These are phyloP conservation scores for Solanum sitiens DNA, from an alignment of 257 asterid species.

Conservation along the genomic window DNA sequence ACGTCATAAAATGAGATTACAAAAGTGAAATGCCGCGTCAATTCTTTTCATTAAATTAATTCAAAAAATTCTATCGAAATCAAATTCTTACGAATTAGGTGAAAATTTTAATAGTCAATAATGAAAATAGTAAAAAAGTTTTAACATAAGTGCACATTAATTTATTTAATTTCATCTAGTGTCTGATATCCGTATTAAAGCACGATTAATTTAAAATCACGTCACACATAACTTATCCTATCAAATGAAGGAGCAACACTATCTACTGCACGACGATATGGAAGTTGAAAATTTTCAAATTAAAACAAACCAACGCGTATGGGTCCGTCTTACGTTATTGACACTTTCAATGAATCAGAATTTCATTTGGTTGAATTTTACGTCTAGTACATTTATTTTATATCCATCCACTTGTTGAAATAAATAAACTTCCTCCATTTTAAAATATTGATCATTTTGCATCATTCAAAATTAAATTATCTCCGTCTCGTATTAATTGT, in stretches of 20 bases:
- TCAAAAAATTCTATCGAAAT: background rate
- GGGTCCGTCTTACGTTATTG: background rate
- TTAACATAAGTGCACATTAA: background rate
- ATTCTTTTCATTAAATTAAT: background rate
- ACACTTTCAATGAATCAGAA: background rate
- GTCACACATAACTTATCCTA: no score
- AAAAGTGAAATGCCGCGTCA: background rate
- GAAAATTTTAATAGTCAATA: no score
- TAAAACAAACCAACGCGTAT: background rate
- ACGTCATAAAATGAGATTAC: background rate
- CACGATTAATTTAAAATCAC: no score
- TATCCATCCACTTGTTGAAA: background rate
- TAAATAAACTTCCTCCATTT: background rate
- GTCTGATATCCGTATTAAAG: fast-evolving
- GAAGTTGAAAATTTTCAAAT: background rate
- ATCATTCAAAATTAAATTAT: background rate
- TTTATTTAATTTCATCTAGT: no score
- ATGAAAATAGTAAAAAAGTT: background rate
- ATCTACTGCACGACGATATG: background rate
- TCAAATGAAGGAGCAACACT: no score
- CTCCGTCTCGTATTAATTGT: background rate
- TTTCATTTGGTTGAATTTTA: background rate
- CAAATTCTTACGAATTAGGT: fast-evolving
- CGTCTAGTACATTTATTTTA: no score
- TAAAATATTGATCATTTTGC: background rate